Base-by-base conservation (phyloP, 192 early-diverging fungal species). In the Backusella macrospora region DNA sequence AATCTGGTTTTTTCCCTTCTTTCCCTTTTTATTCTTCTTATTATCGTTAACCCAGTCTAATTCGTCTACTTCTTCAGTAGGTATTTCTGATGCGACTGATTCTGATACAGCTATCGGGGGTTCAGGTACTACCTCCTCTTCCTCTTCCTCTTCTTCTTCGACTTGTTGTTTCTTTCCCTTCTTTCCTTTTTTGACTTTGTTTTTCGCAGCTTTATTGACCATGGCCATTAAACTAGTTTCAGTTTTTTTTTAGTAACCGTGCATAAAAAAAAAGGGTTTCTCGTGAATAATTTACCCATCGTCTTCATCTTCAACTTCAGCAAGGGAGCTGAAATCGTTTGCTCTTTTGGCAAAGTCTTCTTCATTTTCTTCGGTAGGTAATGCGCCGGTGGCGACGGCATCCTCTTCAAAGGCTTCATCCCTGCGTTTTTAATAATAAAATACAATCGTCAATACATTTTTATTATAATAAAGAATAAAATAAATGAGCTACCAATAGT, bases 31-130 rank as follows among this genome's bases (percentile, higher is more conserved):
- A 52, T 78, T 80, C 66, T 83, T 77, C 65, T 83, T 81, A 84
- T 77, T 64, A 72, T 79, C 71, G 44, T 81, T 81, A 18, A 91
- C 81, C 55, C 91, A 90, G 46, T 90, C 91, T 23, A 91, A 84
- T 43, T 90, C 89, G 74, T 91, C 91, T 5, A 90, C 87, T 66
- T 90, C 80, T 40, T 90, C 85, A 71, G 84, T 81, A 62, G 71
- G 48, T 37, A 65, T 65, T 43, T 62, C 77, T 14, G 47, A 26
- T 26, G 16, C 4, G 6, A 40, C 79, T 23, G 38, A 12, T 14
- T 26, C 47, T 34, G 39, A 71, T 21, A 21, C 37, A 10, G 43
- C 48, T 39, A 62, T 42, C 44, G 45, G 18, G n/a, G 63, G 21
- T 21, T 59, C 79, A 6, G 52, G 16, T 12, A 23, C 67, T 3